Percentiles rank a stretch among this genome's conserved stretches.
Evolutionary conservation across 345 rosid species (phyloP).

Genomic region (Salix viminalis): DNA sequence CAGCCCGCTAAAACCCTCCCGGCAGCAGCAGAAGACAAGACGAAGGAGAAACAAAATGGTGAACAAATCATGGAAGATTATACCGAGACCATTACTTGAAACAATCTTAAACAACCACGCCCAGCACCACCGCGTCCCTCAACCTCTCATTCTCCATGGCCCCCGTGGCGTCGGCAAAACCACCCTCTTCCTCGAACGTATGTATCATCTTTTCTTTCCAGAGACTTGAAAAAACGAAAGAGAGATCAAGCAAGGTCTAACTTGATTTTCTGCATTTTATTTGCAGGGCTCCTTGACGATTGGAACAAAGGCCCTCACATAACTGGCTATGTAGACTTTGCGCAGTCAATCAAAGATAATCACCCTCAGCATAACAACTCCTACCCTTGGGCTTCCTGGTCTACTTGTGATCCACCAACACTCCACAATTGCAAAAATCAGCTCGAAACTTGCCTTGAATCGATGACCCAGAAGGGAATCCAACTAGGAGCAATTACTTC

Average conservation of each 20-base stretch:
- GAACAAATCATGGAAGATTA: slow-evolving; percentile 79
- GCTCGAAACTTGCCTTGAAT: slow-evolving; percentile 86
- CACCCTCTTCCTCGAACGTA: slow-evolving; percentile 84
- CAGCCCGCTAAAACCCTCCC: not conserved
- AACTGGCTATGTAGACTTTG: slow-evolving; percentile 88
- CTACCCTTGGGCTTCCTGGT: slow-evolving; percentile 91
- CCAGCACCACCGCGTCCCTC: slow-evolving; percentile 92
- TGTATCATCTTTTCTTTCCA: not conserved
- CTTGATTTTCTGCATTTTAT: not conserved
- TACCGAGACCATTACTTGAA: slow-evolving; percentile 80
- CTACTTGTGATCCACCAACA: slow-evolving; percentile 55
- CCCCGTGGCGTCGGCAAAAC: slow-evolving; percentile 99
- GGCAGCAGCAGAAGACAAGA: not conserved
- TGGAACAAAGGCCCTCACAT: slow-evolving; percentile 90
- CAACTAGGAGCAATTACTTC: slow-evolving; percentile 71
- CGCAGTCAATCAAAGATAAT: slow-evolving; percentile 66
- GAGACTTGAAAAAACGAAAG: too few species aligned
- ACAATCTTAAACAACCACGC: slow-evolving; percentile 85
- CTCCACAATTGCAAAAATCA: slow-evolving; percentile 60
- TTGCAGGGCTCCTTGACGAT: slow-evolving; percentile 62
- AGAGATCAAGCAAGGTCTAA: too few species aligned
- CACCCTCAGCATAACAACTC: slow-evolving; percentile 64
- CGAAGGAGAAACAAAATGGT: slow-evolving; percentile 41
- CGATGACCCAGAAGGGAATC: slow-evolving; percentile 66
- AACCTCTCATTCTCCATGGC: slow-evolving; percentile 90